These are phyloP conservation scores for Lentinula aciculospora DNA, from an alignment of 768 basidiomycete genomes.

Conservation along the genomic window DNA sequence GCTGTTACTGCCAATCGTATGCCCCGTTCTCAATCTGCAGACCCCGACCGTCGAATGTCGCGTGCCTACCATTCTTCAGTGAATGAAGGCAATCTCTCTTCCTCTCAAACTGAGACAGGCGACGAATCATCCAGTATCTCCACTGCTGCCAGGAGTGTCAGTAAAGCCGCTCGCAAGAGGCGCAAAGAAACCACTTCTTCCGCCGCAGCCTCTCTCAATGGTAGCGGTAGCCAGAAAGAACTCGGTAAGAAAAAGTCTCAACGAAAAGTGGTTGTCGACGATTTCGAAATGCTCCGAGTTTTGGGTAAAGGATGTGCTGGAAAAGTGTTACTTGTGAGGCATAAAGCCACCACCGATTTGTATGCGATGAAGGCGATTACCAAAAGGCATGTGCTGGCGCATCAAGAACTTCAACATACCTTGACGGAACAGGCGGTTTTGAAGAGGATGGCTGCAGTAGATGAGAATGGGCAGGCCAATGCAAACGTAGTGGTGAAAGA, in stretches of 20 bases:
- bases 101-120: conserved; percentile 55
- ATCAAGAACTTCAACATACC: conserved; percentile 95
- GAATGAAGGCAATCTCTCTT: conserved; percentile 32
- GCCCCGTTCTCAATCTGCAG: conserved; percentile 77
- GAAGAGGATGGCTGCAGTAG: conserved; percentile 79
- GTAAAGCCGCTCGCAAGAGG: conserved; percentile 44
- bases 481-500: conserved; percentile 37
- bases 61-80: conserved; percentile 52
- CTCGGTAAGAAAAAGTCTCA: conserved; percentile 46
- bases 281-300: conserved; percentile 97
- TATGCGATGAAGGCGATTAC: conserved; percentile 98
- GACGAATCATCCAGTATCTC: conserved; percentile 68
- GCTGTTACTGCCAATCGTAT: conserved; percentile 38
- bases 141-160: conserved; percentile 31
- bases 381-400: conserved; percentile 93
- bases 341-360: conserved; percentile 64
- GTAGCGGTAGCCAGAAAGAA: conserved; percentile 19
- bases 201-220: conserved; percentile 5
- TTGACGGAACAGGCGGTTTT: conserved; percentile 94
- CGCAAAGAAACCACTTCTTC: conserved; percentile 25
- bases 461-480: conserved; percentile 33
- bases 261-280: conserved; percentile 75
- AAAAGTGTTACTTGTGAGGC: conserved; percentile 87
- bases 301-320: conserved; percentile 97
- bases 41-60: conserved; percentile 63